These are phyloP conservation scores for Citrus unshiu DNA, from an alignment of 345 rosid species.

Conservation along the genomic window DNA sequence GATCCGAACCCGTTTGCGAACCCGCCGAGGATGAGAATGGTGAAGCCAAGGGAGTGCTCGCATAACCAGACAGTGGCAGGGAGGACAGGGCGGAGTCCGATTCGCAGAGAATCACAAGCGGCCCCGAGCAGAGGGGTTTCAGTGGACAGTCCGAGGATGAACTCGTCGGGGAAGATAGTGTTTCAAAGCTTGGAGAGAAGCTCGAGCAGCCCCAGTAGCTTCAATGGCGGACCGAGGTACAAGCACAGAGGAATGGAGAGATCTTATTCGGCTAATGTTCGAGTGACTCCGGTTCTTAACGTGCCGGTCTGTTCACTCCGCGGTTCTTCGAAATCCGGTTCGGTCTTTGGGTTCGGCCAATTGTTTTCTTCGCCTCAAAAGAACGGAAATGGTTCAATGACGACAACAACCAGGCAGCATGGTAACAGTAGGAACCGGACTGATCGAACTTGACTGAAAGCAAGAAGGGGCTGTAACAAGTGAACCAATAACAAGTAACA, in stretches of 20 bases:
- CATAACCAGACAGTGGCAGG: slow-evolving; percentile 8
- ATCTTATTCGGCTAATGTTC: slow-evolving; percentile 80
- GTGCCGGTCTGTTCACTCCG: slow-evolving; percentile 66
- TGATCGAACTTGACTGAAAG: slow-evolving; percentile 31
- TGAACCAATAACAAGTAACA: slow-evolving; percentile 18
- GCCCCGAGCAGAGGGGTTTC: slow-evolving; percentile 59
- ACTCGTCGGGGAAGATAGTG: slow-evolving; percentile 90
- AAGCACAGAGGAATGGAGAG: slow-evolving; percentile 88
- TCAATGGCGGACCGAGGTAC: slow-evolving; percentile 78
- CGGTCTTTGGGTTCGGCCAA: slow-evolving; percentile 52
- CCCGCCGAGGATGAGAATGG: slow-evolving; percentile 62
- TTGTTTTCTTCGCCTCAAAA: slow-evolving; percentile 52
- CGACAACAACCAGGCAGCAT: slow-evolving; percentile 17
- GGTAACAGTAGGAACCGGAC: slow-evolving; percentile 25
- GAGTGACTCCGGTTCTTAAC: slow-evolving; percentile 66
- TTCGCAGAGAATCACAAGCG: slow-evolving; percentile 37
- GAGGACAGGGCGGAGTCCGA: slow-evolving; percentile 60
- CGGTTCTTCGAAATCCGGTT: slow-evolving; percentile 53
- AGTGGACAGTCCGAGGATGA: slow-evolving; percentile 87
- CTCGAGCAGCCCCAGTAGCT: slow-evolving; percentile 94
- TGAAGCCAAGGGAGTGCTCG: slow-evolving; percentile 45
- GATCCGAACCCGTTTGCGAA: slow-evolving; percentile 61
- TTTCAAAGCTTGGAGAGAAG: slow-evolving; percentile 92
- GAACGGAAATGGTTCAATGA: slow-evolving; percentile 21
- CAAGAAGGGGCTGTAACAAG: neutral